Percentiles rank a stretch among this genome's conserved stretches.
Evolutionary conservation across 2,329 filamentous ascomycete species (phyloP).

Genomic region (Fusarium denticulatum): DNA sequence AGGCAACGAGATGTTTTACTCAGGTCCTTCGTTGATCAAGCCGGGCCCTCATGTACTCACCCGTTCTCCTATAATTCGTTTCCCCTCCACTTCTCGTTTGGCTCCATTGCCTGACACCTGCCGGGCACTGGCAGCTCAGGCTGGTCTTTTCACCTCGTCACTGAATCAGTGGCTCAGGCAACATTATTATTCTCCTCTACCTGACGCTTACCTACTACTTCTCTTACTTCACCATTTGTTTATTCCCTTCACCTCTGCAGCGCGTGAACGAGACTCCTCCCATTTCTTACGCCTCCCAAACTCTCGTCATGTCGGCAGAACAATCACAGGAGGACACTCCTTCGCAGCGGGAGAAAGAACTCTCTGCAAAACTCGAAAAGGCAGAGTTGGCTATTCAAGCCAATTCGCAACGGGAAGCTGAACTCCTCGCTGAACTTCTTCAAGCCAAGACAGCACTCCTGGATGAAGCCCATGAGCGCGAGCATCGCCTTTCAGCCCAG

Average conservation of each 20-base stretch:
- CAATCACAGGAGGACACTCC: not conserved
- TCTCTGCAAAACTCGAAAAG: conserved; percentile 4
- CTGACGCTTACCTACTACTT: too few relatives aligned
- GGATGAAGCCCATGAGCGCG: conserved; percentile 8
- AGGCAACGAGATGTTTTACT: not conserved
- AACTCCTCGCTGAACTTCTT: conserved; percentile 4
- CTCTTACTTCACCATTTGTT: not conserved
- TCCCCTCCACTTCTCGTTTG: not conserved
- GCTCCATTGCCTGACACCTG: not conserved
- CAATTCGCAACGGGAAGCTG: not conserved
- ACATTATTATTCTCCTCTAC: not conserved
- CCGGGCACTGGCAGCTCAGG: not conserved
- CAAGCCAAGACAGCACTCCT: conserved; percentile 4
- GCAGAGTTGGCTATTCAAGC: not conserved
- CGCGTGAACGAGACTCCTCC: not conserved
- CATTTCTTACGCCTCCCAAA: not conserved
- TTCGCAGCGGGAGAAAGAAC: conserved; percentile 14
- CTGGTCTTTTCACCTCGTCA: not conserved
- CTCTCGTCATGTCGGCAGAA: not conserved
- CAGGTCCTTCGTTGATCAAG: not conserved
- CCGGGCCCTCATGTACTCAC: not conserved
- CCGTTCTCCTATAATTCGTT: not conserved
- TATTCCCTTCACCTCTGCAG: not conserved
- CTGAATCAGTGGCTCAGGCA: not conserved
- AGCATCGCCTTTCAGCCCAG: not conserved